phyloP scores from a whole-genome alignment of 1,139 yeast species.

The Tardiomyces depauwii region DNA sequence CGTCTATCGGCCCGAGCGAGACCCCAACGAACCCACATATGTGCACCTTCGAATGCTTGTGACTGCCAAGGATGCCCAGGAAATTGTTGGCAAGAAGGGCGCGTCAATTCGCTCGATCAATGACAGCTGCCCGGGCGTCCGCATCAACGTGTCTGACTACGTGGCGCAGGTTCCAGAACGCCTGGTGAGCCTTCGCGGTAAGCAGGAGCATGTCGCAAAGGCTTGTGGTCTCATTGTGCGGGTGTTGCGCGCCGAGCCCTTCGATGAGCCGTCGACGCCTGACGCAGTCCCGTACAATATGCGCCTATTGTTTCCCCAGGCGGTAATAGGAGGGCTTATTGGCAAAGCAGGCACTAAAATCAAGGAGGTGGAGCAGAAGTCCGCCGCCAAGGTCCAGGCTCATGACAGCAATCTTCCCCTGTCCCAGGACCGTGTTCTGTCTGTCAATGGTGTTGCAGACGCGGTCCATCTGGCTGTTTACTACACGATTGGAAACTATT shows the following conservation, averaged over 20 bases:
- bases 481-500: slow-evolving; percentile 49
- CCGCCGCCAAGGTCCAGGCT: slow-evolving; percentile 72
- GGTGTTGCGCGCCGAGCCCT: slow-evolving; percentile 56
- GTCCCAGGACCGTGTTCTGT: slow-evolving; percentile 69
- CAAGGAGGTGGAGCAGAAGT: slow-evolving; percentile 71
- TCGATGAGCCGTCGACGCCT: slow-evolving; percentile 48
- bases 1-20: neutral
- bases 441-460: slow-evolving; percentile 73
- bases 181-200: slow-evolving; percentile 64
- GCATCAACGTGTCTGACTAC: neutral
- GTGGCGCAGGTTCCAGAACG: slow-evolving; percentile 29
- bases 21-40: neutral
- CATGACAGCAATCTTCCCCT: slow-evolving; percentile 66
- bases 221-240: slow-evolving; percentile 71
- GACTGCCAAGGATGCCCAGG: neutral
- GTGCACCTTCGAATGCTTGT: neutral
- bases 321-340: slow-evolving; percentile 70
- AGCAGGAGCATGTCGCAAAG: slow-evolving; percentile 70
- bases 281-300: slow-evolving; percentile 46
- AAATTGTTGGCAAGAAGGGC: neutral
- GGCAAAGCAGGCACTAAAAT: slow-evolving; percentile 71
- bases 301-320: slow-evolving; percentile 64
- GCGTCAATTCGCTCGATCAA: neutral
- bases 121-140: neutral
- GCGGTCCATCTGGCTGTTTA: slow-evolving; percentile 79